These are phyloP conservation scores for Leccinum fallax DNA, from an alignment of 1,284 basidiomycete species.

Conservation along the genomic window DNA sequence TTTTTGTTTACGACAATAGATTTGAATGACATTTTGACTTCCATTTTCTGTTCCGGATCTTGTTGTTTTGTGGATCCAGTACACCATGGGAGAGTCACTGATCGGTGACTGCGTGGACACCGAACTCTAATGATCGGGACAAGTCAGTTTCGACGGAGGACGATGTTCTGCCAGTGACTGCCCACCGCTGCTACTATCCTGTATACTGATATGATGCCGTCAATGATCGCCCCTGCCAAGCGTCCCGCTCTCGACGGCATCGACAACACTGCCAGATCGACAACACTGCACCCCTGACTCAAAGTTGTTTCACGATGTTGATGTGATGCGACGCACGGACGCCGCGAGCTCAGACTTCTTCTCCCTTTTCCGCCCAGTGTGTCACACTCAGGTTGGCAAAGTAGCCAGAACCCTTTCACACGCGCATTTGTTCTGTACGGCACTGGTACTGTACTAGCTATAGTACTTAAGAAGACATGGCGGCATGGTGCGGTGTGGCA, in stretches of 20 bases:
- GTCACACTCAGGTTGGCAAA: background rate
- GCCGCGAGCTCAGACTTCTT: background rate
- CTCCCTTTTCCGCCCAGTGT: background rate
- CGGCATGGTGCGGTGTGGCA: background rate
- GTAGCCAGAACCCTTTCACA: background rate
- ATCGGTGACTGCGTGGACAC: constrained; percentile 4
- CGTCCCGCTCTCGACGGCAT: background rate
- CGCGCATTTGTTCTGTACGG: background rate
- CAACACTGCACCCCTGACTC: background rate
- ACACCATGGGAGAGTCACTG: constrained; percentile 12
- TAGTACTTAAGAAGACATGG: background rate
- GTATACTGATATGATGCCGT: background rate
- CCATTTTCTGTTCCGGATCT: constrained; percentile 8
- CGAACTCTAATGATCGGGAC: background rate
- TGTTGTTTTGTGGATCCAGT: background rate
- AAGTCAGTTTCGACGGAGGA: background rate
- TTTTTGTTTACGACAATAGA: constrained; percentile 26
- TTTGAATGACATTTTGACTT: constrained; percentile 25
- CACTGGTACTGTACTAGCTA: background rate
- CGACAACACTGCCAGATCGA: background rate
- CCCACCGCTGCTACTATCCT: background rate
- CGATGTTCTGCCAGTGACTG: background rate
- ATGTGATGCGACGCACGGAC: background rate
- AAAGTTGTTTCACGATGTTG: background rate
- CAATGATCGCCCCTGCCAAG: background rate